Conservation (phyloP, 2,329 filamentous ascomycete genomes). For the Microdochium bolleyi region DNA sequence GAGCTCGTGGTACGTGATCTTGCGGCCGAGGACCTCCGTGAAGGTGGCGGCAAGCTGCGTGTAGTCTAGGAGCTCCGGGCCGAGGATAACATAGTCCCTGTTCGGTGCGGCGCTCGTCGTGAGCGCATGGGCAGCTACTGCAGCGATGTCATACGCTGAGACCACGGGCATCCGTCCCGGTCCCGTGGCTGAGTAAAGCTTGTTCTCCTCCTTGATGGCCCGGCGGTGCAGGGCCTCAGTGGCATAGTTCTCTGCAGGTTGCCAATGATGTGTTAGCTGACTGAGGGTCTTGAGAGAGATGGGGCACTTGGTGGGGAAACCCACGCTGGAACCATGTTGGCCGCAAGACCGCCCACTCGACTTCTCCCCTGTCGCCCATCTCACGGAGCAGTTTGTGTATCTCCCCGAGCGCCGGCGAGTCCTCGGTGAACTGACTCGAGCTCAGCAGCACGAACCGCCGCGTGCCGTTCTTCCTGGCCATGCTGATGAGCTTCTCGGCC, state of each 20-base stretch:
- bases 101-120: slow-evolving; percentile 29
- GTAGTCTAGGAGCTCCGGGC: slow-evolving; percentile 27
- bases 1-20: slow-evolving; percentile 25
- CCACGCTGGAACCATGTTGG: slow-evolving; percentile 41
- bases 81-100: slow-evolving; percentile 27
- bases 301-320: slow-evolving; percentile 3
- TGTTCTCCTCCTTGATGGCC: slow-evolving; percentile 27
- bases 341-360: slow-evolving; percentile 33
- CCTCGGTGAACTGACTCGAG: slow-evolving; percentile 24
- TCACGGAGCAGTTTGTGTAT: slow-evolving; percentile 29
- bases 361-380: slow-evolving; percentile 21
- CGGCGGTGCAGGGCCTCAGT: slow-evolving; percentile 15
- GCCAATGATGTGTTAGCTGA: background rate
- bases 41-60: slow-evolving; percentile 25
- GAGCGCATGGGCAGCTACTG: slow-evolving; percentile 30
- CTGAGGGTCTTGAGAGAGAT: background rate
- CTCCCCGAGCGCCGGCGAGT: slow-evolving; percentile 23
- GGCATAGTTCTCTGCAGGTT: slow-evolving; percentile 32
- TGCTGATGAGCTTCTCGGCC: slow-evolving; percentile 32
- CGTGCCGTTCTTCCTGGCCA: slow-evolving; percentile 25
- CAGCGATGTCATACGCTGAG: slow-evolving; percentile 36
- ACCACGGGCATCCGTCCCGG: slow-evolving; percentile 38
- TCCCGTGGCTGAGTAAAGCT: slow-evolving; percentile 32
- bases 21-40: slow-evolving; percentile 18
- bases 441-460: slow-evolving; percentile 36